Evolutionary conservation across 2,329 filamentous ascomycete species (phyloP), one percentile per base, ranked within the genome.

Genomic region (Talaromyces pinophilus): DNA sequence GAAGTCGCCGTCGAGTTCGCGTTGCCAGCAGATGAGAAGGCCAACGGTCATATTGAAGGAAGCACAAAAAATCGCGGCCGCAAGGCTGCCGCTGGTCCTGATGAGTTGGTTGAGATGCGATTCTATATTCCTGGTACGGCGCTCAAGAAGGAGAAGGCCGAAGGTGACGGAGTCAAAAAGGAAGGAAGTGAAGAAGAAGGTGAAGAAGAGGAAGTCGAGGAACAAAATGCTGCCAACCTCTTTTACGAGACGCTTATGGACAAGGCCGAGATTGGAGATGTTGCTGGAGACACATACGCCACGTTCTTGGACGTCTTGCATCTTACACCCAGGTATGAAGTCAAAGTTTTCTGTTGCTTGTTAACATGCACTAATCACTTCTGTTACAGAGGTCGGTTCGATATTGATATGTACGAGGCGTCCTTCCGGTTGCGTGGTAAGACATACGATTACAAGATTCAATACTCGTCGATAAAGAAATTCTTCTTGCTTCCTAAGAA

Each of bases 361-460:
- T 33, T 33, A 33, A 33, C 7, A 15, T 22, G n/a, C 2, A 25
- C 54, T 57, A 15, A 57, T 22, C 10, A 40, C 2, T 25, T 22
- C 30, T 33, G 69, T 68, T 80, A 60, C 63, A 93, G 95, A 91
- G 96, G 95, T 78, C 94, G 95, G 71, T 99, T 99, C 85, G 95
- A 98, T 79, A 97, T 99, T 82, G 95, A 99, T 79, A 97, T 99
- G 91, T 99, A 99, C 86, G 95, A 98, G 80, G 90, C 88, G 17
- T 98, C 95, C 1, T 98, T 99, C 86, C 91, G 95, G 69, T 86
- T 99, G 69, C 94, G 95, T 71, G 95, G 95, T 75, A 99, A 99
- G 83, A 99, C 95, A 28, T 99, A 99, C 84, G 96, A 99, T 83
- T 99, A 99, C 88, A 99, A 99, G 86, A 98, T 99, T 71, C 93